Conservation (phyloP, 495 filamentous ascomycete species). For the Hypoxylon crocopeplum region DNA sequence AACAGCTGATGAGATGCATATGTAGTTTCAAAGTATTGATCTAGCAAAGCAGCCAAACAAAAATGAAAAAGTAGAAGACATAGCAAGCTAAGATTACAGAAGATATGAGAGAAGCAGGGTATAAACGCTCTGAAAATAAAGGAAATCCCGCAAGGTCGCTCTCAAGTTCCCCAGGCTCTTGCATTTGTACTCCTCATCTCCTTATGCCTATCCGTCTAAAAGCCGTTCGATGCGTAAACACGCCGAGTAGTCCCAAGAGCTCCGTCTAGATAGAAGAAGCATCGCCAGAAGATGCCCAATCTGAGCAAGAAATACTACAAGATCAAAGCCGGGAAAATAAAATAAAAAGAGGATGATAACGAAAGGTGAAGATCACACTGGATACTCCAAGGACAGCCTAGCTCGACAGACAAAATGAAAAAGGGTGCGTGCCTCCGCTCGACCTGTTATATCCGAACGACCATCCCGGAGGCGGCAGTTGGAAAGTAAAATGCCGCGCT, state of each 20-base stretch:
- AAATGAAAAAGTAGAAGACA: slow-evolving; percentile 1
- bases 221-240: not conserved
- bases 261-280: not conserved
- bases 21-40: slow-evolving; percentile 23
- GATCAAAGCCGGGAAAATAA: not conserved
- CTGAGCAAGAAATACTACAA: not conserved
- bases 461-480: too few relatives aligned
- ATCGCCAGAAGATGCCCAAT: not conserved
- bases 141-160: slow-evolving; percentile 1
- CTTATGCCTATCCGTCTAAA: not conserved
- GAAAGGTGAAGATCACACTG: not conserved
- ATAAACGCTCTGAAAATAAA: slow-evolving; percentile 31
- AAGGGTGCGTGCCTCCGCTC: too few relatives aligned
- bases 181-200: not conserved
- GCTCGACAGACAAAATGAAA: not conserved
- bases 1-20: slow-evolving; percentile 10
- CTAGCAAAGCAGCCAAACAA: slow-evolving; percentile 9
- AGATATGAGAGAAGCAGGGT: slow-evolving; percentile 26
- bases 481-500: too few relatives aligned
- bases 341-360: not conserved
- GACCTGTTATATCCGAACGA: too few relatives aligned
- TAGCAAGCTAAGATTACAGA: slow-evolving; percentile 23
- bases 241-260: not conserved
- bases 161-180: not conserved
- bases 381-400: not conserved